Evolutionary conservation across 345 rosid species (phyloP), one percentile per base, ranked within the genome.

Genomic region (Citrus cavaleriei): DNA sequence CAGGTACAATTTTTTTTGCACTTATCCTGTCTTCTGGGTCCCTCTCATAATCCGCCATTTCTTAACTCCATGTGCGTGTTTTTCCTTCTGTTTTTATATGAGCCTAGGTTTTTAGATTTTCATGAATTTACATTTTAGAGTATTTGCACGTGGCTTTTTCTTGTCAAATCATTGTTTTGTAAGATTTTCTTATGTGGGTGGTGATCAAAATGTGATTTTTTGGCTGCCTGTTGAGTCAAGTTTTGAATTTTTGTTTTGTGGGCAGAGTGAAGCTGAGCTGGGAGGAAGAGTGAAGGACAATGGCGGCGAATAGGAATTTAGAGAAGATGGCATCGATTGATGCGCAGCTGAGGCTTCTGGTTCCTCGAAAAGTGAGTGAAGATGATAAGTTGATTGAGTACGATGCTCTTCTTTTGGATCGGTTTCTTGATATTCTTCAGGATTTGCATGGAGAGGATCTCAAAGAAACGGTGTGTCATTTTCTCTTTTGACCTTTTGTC

Each of bases 311-410:
- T 76, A 85, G 90, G 84, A 94, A 89, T 79, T 0, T 94, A 76
- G 95, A 90, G 94, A 96, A 93, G 94, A 57, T 92, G 91, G 93
- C 97, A 70, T 96, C 99, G 2, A 96, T 96, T 75, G 99, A 96
- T 84, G 97, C 98, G 0, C 99, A 94, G 79, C 94, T 96, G 70
- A 88, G 98, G 76, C 92, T 83, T 62, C 83, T 96, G 74, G 98
- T 85, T 72, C 99, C 99, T 30, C 78, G 82, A 57, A 94, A 88
- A 88, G 97, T 96, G 62, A 90, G 97, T 63, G 99, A 94, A 85
- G 99, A 96, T 86, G 99, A 96, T 75, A 96, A 96, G 83, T 79
- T 96, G 84, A 83, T 96, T 65, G 99, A 96, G 85, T 96, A 96
- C 77, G 99, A 96, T 78, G 99, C 98, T 82, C 75, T 96, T 79